Evolutionary conservation across 140 eudicot genomes (phyloP), one percentile per base, ranked within the genome.

Genomic region (Senecio squalidus): DNA sequence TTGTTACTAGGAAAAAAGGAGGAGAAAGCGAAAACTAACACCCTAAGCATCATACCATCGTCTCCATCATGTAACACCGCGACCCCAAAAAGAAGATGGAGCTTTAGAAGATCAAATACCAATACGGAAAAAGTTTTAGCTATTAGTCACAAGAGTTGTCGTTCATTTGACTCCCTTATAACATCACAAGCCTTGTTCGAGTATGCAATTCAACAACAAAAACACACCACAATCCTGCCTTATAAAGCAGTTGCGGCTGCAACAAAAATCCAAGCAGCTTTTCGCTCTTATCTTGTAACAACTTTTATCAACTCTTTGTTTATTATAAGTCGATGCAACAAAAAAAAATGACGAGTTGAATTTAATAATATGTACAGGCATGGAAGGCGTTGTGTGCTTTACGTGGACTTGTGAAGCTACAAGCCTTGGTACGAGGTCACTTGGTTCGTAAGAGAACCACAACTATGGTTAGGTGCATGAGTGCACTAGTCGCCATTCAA

Each of bases 341-440:
- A 23, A 4, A 11, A 1, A 24, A 11, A 4, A 43, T 56, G n/a
- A n/a, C n/a, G n/a, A 40, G 25, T 5, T 6, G 1, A 10, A 20
- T 11, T 4, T 17, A 39, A 5, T 25, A 24, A 70, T 13, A 18
- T 24, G 26, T 70, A 33, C 73, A 87, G 96, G 94, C 96, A 41
- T 69, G 94, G 18, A 83, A 68, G 60, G 96, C 96, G 7, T 60
- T 83, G 70, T 60, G 72, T 11, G 96, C 96, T 34, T 51, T 87
- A 63, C 86, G 73, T 53, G 94, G 82, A 41, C 66, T 87, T 11
- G 94, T 87, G 57, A 87, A 81, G 73, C 69, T 83, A 64, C 96
- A 87, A 76, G 96, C 96, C n/a, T 60, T 83, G 1, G 94, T 79
- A 43, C 81, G 94, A 49, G 96, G 96, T 16, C 71, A 77, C 66